A percentile compares a stretch with the other conserved stretches of the same genome.
These are phyloP conservation scores for Eutrema salsugineum DNA, from an alignment of 441 rosid species.

Conservation along the genomic window DNA sequence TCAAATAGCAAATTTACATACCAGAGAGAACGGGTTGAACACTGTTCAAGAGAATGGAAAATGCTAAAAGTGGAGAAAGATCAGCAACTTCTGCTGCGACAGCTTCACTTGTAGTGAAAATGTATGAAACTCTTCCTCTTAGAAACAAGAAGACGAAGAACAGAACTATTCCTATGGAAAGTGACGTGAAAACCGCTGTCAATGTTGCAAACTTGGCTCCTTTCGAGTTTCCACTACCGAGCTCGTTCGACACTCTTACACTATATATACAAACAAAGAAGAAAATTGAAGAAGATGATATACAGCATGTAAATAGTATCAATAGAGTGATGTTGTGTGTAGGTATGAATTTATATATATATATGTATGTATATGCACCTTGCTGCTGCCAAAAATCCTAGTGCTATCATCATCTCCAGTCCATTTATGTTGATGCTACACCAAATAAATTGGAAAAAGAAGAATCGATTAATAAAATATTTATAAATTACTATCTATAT, in stretches of 20 bases:
- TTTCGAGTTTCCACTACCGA: constrained; percentile 44
- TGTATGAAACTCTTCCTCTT: constrained; percentile 36
- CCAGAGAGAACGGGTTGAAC: constrained; percentile 63
- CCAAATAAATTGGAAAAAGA: background rate
- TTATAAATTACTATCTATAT: no score
- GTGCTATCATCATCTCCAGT: constrained; percentile 75
- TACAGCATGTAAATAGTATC: background rate
- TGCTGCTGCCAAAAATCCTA: constrained; percentile 79
- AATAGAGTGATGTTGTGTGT: background rate
- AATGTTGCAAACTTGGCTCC: constrained; percentile 41
- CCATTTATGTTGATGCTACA: constrained; percentile 70
- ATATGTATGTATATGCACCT: constrained; percentile 33
- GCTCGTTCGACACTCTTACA: constrained; percentile 59
- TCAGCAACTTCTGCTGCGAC: constrained; percentile 46
- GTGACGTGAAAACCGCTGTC: constrained; percentile 30
- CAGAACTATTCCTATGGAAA: constrained; percentile 39
- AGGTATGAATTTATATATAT: background rate
- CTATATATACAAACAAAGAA: constrained; percentile 23
- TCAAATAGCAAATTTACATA: background rate
- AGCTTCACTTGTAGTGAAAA: constrained; percentile 39
- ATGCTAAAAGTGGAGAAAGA: constrained; percentile 47
- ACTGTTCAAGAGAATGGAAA: constrained; percentile 53
- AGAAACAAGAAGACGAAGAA: constrained; percentile 42
- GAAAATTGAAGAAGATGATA: background rate
- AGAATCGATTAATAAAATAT: background rate